Conservation (phyloP, 2,329 filamentous ascomycete species). For the Colletotrichum sp. region DNA sequence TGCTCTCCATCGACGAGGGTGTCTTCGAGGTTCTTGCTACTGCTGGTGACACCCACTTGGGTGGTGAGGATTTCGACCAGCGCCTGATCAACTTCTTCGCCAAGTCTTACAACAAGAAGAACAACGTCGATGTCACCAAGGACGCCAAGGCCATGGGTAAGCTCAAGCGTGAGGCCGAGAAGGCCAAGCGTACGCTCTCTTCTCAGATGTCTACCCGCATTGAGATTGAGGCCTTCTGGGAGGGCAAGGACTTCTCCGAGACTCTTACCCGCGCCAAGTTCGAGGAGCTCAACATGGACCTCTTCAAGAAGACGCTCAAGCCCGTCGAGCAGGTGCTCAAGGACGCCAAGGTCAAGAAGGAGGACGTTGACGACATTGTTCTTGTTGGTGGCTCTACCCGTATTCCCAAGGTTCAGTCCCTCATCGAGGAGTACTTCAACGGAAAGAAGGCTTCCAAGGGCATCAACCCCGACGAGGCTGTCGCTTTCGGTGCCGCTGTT, state of each 20-base stretch:
- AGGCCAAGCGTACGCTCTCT: slow-evolving; percentile 97
- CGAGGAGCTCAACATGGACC: slow-evolving; percentile 97
- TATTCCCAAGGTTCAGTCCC: slow-evolving; percentile 97
- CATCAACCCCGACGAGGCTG: slow-evolving; percentile 99
- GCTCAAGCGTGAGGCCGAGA: slow-evolving; percentile 98
- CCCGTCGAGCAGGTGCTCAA: slow-evolving; percentile 98
- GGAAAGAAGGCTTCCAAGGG: slow-evolving; percentile 99
- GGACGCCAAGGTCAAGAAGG: slow-evolving; percentile 97
- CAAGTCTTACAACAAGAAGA: slow-evolving; percentile 99
- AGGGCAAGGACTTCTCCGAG: slow-evolving; percentile 98
- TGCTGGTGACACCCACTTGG: slow-evolving; percentile 94
- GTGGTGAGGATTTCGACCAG: slow-evolving; percentile 99
- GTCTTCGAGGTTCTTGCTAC: slow-evolving; percentile 95
- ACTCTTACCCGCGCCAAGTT: slow-evolving; percentile 98
- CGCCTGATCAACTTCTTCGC: slow-evolving; percentile 94
- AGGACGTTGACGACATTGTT: slow-evolving; percentile 93
- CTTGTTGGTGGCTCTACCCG: slow-evolving; percentile 98
- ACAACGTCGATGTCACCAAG: slow-evolving; percentile 89
- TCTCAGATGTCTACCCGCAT: slow-evolving; percentile 93
- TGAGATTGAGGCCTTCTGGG: slow-evolving; percentile 96
- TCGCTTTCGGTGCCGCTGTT: slow-evolving; percentile 95
- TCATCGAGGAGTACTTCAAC: slow-evolving; percentile 94
- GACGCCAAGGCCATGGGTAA: slow-evolving; percentile 98
- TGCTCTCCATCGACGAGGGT: slow-evolving; percentile 88
- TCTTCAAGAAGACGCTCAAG: slow-evolving; percentile 99